These are phyloP conservation scores for Trichoderma gamsii DNA, from an alignment of 495 filamentous ascomycete species.

Conservation along the genomic window DNA sequence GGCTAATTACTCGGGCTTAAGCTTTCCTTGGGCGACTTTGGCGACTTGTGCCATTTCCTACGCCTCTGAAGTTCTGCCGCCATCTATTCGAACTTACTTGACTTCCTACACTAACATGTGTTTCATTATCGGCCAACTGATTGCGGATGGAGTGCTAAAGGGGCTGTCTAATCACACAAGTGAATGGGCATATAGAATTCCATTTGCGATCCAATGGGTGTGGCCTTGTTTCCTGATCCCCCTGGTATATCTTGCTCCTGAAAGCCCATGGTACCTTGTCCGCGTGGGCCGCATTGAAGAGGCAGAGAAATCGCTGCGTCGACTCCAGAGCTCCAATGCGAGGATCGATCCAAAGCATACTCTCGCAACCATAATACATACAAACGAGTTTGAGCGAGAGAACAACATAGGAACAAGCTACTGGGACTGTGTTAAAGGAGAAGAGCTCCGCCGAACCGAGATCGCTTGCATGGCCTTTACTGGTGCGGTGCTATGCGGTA, in stretches of 20 bases:
- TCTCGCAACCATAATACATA: conserved; percentile 59
- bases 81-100: conserved; percentile 50
- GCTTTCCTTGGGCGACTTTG: conserved; percentile 66
- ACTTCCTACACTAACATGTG: conserved; percentile 65
- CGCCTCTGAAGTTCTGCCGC: conserved; percentile 55
- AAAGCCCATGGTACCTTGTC: conserved; percentile 74
- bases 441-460: conserved; percentile 56
- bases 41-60: conserved; percentile 48
- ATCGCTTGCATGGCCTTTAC: conserved; percentile 42
- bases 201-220: conserved; percentile 62
- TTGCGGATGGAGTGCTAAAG: conserved; percentile 53
- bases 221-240: conserved; percentile 57
- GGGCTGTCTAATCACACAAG: conserved; percentile 42
- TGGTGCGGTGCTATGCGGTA: no score
- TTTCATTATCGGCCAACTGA: conserved; percentile 62
- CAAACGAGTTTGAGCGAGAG: conserved; percentile 54
- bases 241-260: conserved; percentile 58
- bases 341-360: conserved; percentile 32
- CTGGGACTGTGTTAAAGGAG: conserved; percentile 55
- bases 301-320: conserved; percentile 37
- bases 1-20: no score
- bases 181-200: conserved; percentile 55
- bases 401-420: conserved; percentile 51
- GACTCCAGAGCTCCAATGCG: conserved; percentile 20
- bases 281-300: conserved; percentile 49